A percentile compares a stretch with the other conserved stretches of the same genome.
Evolutionary conservation across 495 filamentous ascomycete genomes (phyloP).

Genomic region (Cairneyella variabilis): DNA sequence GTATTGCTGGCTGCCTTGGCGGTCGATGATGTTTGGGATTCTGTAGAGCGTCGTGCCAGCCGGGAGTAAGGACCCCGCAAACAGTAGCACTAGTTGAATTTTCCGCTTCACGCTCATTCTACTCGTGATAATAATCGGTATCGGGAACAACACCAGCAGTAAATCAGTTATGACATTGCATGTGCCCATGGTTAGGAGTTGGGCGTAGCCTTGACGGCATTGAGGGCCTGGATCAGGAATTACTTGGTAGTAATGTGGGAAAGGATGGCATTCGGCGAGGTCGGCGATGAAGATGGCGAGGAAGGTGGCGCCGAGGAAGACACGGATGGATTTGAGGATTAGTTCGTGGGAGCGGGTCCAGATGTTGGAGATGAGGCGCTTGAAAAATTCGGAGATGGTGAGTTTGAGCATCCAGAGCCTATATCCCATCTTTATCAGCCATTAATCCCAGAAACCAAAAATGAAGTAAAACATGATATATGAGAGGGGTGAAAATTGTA

Average conservation of each 20-base stretch:
- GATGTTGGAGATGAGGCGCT: conserved; percentile 57
- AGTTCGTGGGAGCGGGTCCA: conserved; percentile 60
- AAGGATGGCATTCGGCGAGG: conserved; percentile 81
- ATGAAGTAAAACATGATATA: no score
- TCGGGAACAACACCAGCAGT: conserved; percentile 79
- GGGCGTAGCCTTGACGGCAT: conserved; percentile 79
- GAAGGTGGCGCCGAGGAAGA: conserved; percentile 72
- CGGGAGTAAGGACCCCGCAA: conserved; percentile 74
- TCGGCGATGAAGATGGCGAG: conserved; percentile 75
- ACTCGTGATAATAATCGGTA: conserved; percentile 76
- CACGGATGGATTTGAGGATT: conserved; percentile 64
- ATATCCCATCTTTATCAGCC: no score
- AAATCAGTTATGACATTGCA: conserved; percentile 87
- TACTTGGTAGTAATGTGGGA: conserved; percentile 87
- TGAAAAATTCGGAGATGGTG: conserved; percentile 87
- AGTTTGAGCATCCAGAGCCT: conserved; percentile 92
- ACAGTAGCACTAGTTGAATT: conserved; percentile 65
- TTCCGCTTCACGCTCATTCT: conserved; percentile 64
- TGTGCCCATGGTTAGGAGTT: conserved; percentile 82
- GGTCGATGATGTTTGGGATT: conserved; percentile 63
- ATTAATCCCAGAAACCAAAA: no score
- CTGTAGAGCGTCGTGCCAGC: conserved; percentile 74
- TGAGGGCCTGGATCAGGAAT: conserved; percentile 78
- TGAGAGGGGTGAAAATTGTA: no score
- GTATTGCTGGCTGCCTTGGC: conserved; percentile 62